Conservation (phyloP, 1,284 basidiomycete species). For the Neotropicomus parvogracilis region DNA sequence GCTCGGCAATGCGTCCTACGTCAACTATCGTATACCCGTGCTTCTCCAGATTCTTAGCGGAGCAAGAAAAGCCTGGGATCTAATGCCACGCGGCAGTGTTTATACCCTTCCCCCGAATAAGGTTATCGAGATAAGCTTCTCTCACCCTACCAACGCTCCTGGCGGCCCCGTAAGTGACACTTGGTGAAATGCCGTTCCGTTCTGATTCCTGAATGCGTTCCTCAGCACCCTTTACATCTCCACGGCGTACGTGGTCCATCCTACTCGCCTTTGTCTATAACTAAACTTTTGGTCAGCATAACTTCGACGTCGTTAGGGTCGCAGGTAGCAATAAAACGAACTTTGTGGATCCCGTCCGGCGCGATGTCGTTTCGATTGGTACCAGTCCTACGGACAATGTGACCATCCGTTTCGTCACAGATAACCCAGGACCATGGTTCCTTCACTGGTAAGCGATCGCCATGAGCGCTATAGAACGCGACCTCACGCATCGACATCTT, state of each 20-base stretch:
- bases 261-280: not conserved
- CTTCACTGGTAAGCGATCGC: conserved; percentile 39
- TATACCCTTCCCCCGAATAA: conserved; percentile 32
- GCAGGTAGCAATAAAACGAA: conserved; percentile 19
- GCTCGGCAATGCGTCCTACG: conserved; percentile 17
- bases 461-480: not conserved
- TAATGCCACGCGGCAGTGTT: conserved; percentile 31
- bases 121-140: conserved; percentile 34
- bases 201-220: conserved; percentile 3
- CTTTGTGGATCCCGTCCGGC: conserved; percentile 26
- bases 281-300: conserved; percentile 15
- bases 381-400: conserved; percentile 31
- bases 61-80: conserved; percentile 21
- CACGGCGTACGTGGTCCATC: conserved; percentile 29
- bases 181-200: not conserved
- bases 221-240: conserved; percentile 35
- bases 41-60: conserved; percentile 39
- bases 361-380: conserved; percentile 29
- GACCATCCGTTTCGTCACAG: conserved; percentile 43
- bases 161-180: conserved; percentile 35
- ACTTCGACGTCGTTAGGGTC: conserved; percentile 24
- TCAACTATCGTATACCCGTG: conserved; percentile 29
- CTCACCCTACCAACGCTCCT: conserved; percentile 16
- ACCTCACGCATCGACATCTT: not conserved
- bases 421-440: conserved; percentile 49